Percentiles rank a stretch among this genome's conserved stretches.
phyloP scores from a whole-genome alignment of 352 stramenopile genomes.

The Halophytophthora batemanensis region DNA sequence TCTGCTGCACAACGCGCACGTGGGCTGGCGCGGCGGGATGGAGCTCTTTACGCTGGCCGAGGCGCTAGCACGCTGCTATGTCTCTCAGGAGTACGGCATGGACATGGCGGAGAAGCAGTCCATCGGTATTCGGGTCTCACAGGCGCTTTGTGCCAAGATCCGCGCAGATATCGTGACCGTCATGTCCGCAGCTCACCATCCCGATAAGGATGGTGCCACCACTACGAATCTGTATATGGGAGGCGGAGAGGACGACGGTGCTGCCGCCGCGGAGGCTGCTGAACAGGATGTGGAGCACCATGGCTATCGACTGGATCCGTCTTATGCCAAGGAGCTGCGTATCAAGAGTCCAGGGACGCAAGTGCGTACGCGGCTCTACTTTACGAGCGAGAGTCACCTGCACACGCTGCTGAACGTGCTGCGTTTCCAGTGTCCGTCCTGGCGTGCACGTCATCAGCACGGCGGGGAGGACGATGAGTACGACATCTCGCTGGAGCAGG shows the following conservation, averaged over 20 bases:
- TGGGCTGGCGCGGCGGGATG: constrained; percentile 84
- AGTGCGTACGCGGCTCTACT: constrained; percentile 97
- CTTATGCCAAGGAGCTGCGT: constrained; percentile 89
- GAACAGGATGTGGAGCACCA: constrained; percentile 81
- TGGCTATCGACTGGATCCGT: constrained; percentile 85
- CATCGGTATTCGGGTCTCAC: constrained; percentile 95
- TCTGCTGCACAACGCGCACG: constrained; percentile 95
- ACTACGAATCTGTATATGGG: constrained; percentile 21
- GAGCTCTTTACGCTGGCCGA: constrained; percentile 95
- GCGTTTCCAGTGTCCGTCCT: constrained; percentile 82
- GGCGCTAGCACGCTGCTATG: constrained; percentile 95
- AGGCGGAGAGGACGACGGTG: constrained; percentile 24
- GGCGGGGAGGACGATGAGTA: constrained; percentile 61
- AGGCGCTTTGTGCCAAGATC: constrained; percentile 98
- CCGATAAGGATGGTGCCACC: constrained; percentile 22
- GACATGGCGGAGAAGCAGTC: constrained; percentile 91
- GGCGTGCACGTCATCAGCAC: constrained; percentile 54
- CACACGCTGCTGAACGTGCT: constrained; percentile 98
- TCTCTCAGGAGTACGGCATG: constrained; percentile 97
- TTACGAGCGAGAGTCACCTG: constrained; percentile 99
- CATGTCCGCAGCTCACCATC: constrained; percentile 54
- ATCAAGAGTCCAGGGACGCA: constrained; percentile 92
- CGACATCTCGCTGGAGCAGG: constrained; percentile 75
- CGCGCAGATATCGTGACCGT: constrained; percentile 88
- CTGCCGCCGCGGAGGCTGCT: constrained; percentile 15